Percentiles rank a stretch among this genome's conserved stretches.
Evolutionary conservation across 768 basidiomycete species (phyloP).

Genomic region (Psilocybe cyanescens): DNA sequence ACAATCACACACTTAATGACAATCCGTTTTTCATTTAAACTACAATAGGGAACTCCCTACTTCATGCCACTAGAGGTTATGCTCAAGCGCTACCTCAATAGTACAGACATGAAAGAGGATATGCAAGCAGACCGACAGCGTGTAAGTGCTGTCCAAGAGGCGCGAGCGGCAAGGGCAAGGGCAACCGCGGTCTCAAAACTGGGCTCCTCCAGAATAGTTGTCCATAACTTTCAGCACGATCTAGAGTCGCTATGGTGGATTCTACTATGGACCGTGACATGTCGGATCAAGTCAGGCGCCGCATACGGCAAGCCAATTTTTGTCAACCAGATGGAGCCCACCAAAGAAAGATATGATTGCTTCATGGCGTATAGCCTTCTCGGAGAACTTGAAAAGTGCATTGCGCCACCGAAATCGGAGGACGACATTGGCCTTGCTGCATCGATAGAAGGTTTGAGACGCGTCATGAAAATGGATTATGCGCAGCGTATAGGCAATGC

Average conservation of each 20-base stretch:
- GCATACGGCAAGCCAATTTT: neutral
- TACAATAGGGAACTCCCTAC: neutral
- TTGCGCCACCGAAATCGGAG: neutral
- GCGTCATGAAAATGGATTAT: neutral
- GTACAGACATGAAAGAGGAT: neutral
- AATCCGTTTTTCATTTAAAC: neutral
- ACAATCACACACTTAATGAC: neutral
- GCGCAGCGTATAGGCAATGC: neutral
- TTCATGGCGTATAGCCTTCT: neutral
- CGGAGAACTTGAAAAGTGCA: neutral
- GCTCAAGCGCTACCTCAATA: neutral
- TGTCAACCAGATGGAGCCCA: neutral
- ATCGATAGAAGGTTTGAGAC: neutral
- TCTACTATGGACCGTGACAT: constrained; percentile 1
- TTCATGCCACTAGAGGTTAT: neutral
- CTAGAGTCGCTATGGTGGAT: constrained; percentile 20
- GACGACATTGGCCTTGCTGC: neutral
- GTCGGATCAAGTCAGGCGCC: neutral
- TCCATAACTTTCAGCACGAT: constrained; percentile 16
- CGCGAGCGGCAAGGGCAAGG: neutral
- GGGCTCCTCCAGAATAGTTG: neutral
- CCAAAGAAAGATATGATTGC: neutral
- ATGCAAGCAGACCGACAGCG: neutral
- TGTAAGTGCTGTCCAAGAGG: no score
- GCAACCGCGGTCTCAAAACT: neutral